Evolutionary conservation across 257 asterid species (phyloP), one percentile per base, ranked within the genome.

Genomic region (Solanum sparsipilum): DNA sequence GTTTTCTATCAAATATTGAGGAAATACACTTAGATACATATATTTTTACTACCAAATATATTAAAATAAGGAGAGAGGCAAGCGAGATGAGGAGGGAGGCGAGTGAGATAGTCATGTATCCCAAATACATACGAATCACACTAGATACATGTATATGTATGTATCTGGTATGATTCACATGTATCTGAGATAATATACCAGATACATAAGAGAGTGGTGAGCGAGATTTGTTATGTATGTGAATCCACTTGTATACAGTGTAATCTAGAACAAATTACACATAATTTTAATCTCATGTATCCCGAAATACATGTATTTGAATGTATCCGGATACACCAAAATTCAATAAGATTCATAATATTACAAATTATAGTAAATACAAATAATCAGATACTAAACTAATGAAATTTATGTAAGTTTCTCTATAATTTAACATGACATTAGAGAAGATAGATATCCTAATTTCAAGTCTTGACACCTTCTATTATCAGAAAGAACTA

Each of bases 61-160:
- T 20, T 52, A 16, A 52, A 52, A 56, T 56, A 18, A 18, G 65
- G 65, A 56, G 65, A 56, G 65, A 56, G 65, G n/a, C 4, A 0
- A 56, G 65, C n/a, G 1, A 18, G 65, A 56, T 56, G n/a, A 1
- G 21, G n/a, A 52, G n/a, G n/a, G 4, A 52, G 0, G 23, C 2
- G 63, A 52, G n/a, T 6, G 9, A 52, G 4, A 7, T 52, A 52
- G 63, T 18, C n/a, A 6, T 56, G n/a, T 56, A 56, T 18, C 4
- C 0, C n/a, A 56, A 0, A 56, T 56, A 1, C n/a, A 18, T 56
- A 56, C 0, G 4, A 18, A 52, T 52, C 1, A 0, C 23, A 0
- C 4, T 16, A 52, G 63, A 52, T 52, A 52, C 9, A 52, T 52
- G 0, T 16, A 52, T 16, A 48, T 16, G 23, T 16, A 52, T 52